A percentile compares a stretch with the other conserved stretches of the same genome.
These are phyloP conservation scores for Sugiyamaella japonica DNA, from an alignment of 1,139 yeast species.

Conservation along the genomic window DNA sequence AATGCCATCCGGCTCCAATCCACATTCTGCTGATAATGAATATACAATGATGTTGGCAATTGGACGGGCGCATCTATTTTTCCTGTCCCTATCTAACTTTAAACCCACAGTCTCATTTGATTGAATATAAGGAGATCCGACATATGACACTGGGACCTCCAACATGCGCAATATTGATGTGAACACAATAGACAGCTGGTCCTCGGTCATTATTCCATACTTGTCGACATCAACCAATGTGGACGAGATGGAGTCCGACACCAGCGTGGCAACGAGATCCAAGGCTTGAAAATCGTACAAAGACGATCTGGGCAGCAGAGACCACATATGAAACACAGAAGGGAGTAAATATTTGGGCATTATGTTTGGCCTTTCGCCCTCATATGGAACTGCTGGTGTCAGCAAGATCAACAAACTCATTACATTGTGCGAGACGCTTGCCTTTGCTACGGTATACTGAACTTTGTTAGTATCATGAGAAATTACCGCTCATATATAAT, in stretches of 20 bases:
- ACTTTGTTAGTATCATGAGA: neutral
- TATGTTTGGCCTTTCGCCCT: constrained; percentile 21
- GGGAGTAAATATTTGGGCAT: constrained; percentile 43
- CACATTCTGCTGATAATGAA: constrained; percentile 54
- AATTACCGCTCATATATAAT: neutral
- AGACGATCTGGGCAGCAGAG: constrained; percentile 55
- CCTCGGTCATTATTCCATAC: constrained; percentile 63
- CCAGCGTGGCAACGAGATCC: constrained; percentile 62
- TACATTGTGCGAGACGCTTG: constrained; percentile 58
- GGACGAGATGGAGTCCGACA: constrained; percentile 47
- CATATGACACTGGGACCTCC: constrained; percentile 43
- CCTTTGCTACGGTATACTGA: constrained; percentile 55
- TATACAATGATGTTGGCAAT: constrained; percentile 62
- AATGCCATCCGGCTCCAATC: constrained; percentile 47
- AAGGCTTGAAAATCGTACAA: constrained; percentile 68
- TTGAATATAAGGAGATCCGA: constrained; percentile 40
- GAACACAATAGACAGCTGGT: constrained; percentile 60
- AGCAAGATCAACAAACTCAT: constrained; percentile 41
- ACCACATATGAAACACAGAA: constrained; percentile 74
- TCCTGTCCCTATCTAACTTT: constrained; percentile 31
- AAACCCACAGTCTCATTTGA: constrained; percentile 31
- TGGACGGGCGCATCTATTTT: constrained; percentile 34
- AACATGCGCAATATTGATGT: constrained; percentile 45
- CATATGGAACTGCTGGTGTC: constrained; percentile 34
- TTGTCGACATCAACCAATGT: constrained; percentile 40